Base-by-base conservation (phyloP, 805 yeast genomes). In the Ogataea nakhonphanomensis region DNA sequence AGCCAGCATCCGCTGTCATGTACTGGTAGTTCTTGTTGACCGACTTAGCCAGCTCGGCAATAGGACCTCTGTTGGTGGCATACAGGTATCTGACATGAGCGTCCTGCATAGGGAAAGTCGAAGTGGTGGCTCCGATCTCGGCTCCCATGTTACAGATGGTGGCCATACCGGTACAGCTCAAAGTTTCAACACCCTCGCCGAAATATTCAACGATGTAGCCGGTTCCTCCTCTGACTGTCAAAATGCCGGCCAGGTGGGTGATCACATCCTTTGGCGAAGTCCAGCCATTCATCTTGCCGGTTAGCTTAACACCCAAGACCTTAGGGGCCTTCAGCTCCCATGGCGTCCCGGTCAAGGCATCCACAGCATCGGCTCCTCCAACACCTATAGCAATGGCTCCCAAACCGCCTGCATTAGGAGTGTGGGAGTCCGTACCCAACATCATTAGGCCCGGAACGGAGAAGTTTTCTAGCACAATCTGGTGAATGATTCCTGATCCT, bases 111-210 rank as follows among this genome's bases (percentile, higher is more conserved):
- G 98, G 98, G 95, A 90, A 90, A 46, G 86, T 87, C 34, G 97
- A 90, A 43, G 98, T 90, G 49, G 98, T 90, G 46, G 97, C 97
- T 72, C 99, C 99, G 44, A 93, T 89, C 70, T 93, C 99, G 40
- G 99, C 99, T 64, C 99, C 99, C 99, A 93, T 93, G 69, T 93
- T 93, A 77, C 98, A 91, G 65, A 93, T 91, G 46, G 99, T 93
- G 47, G 95, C 99, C 99, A 93, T 93, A 71, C 99, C 99, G 25
- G 99, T 93, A 72, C 96, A 88, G 17, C 95, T 83, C 57, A 93
- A 77, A 39, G 84, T 71, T 47, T 81, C 72, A 33, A 89, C 95
- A 70, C 99, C 99, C 40, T 81, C 88, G 61, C 99, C 99, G 60
- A 87, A 91, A 71, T 93, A 93, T 71, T 93, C 99, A 37, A 93